Conservation (phyloP, 2,329 filamentous ascomycete species). For the Paecilomyces dactylethromorphus region DNA sequence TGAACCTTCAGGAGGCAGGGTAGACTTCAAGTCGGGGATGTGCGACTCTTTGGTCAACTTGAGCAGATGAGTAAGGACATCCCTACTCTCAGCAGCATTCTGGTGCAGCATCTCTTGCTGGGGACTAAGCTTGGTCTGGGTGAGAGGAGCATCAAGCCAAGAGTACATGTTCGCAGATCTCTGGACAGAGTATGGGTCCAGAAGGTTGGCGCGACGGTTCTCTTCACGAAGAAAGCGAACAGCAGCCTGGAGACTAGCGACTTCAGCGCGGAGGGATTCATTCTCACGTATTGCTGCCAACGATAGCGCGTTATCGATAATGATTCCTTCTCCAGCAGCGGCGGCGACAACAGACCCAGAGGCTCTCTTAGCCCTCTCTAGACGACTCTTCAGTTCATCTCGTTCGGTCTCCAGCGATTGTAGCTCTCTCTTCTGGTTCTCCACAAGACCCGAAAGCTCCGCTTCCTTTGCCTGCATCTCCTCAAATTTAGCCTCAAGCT, state of each 20-base stretch:
- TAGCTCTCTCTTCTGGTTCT: conserved; percentile 30
- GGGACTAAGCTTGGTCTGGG: conserved; percentile 14
- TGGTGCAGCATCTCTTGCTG: conserved; percentile 27
- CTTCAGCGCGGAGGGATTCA: conserved; percentile 36
- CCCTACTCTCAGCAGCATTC: conserved; percentile 34
- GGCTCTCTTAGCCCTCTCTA: conserved; percentile 36
- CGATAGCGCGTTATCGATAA: conserved; percentile 32
- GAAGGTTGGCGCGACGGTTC: conserved; percentile 33
- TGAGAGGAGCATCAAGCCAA: conserved; percentile 38
- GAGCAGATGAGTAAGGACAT: conserved; percentile 36
- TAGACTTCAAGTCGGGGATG: conserved; percentile 33
- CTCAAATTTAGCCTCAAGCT: conserved; percentile 37
- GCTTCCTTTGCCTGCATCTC: conserved; percentile 27
- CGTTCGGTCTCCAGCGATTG: conserved; percentile 31
- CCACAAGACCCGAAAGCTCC: conserved; percentile 25
- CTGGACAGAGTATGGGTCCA: conserved; percentile 37
- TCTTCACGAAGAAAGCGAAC: conserved; percentile 41
- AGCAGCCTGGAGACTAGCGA: conserved; percentile 38
- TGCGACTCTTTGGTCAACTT: conserved; percentile 36
- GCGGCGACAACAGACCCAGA: conserved; percentile 31
- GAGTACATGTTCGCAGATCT: conserved; percentile 32
- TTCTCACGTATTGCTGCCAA: conserved; percentile 38
- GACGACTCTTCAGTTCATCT: conserved; percentile 34
- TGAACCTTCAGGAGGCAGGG: conserved; percentile 15
- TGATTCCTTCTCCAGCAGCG: conserved; percentile 29